A percentile compares a stretch with the other conserved stretches of the same genome.
phyloP scores from a whole-genome alignment of 139 green algal species.

The Tetradesmus obliquus region DNA sequence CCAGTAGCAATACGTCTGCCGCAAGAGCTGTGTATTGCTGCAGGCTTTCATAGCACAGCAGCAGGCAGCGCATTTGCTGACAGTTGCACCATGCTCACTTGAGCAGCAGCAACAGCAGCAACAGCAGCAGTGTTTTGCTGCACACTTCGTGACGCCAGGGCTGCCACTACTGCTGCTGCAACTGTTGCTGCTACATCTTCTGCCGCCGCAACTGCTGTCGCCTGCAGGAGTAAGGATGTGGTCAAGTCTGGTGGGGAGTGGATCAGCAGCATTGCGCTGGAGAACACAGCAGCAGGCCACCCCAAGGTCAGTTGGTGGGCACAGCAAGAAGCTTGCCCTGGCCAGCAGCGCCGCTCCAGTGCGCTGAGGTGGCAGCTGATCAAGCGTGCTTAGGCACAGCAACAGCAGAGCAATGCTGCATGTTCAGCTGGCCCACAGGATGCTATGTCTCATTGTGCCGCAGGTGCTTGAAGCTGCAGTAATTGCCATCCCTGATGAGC shows the following conservation, averaged over 20 bases:
- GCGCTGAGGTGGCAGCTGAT: not conserved
- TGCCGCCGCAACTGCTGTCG: not conserved
- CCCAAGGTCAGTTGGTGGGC: slow-evolving; percentile 39
- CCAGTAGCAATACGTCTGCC: not conserved
- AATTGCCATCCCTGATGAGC: slow-evolving; percentile 72
- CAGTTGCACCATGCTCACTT: too few species aligned
- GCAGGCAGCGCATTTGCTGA: not conserved
- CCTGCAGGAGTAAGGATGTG: slow-evolving; percentile 78
- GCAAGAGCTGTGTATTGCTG: not conserved
- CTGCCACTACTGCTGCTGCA: not conserved
- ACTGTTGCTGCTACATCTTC: too few species aligned
- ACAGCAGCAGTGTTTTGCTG: too few species aligned
- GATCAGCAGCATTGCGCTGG: slow-evolving; percentile 73
- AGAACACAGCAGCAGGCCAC: slow-evolving; percentile 68
- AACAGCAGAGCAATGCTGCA: not conserved
- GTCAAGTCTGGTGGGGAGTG: slow-evolving; percentile 87
- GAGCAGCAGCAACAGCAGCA: too few species aligned
- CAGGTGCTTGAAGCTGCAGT: slow-evolving; percentile 79
- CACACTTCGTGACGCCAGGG: too few species aligned
- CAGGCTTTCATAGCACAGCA: not conserved
- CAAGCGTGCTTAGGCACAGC: not conserved
- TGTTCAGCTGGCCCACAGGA: too few species aligned
- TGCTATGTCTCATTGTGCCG: not conserved
- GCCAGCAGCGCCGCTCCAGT: not conserved
- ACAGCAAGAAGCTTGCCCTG: not conserved